Evolutionary conservation across 352 stramenopile species (phyloP), one percentile per base, ranked within the genome.

Genomic region (Hyaloperonospora brassicae): DNA sequence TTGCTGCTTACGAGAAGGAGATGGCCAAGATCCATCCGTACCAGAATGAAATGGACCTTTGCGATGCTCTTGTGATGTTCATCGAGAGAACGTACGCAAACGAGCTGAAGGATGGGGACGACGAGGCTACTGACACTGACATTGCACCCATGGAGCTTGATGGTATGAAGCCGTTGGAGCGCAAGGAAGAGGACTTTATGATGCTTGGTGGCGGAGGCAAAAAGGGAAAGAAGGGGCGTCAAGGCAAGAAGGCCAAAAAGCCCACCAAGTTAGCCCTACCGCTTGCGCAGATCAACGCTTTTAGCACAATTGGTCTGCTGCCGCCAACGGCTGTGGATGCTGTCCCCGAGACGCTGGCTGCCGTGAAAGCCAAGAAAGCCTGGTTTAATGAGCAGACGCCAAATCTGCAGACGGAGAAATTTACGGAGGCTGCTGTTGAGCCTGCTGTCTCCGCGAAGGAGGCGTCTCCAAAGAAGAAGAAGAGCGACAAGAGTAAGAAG

Each of bases 1-100:
- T 98, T 58, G 84, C 95, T n/a, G 79, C 97, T 57, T 98, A 98
- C 69, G 92, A 97, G 64, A 88, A 96, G 62, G 94, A 98, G 64
- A 89, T 98, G 70, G 70, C 87, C 54, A 97, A 97, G 75, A 97
- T 98, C 68, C 92, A 96, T 70, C 92, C 93, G 31, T 97, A 96
- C 70, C 93, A 98, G 73, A 89, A 97, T 61, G 93, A 98, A 64
- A 94, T 97, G 77, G 87, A 94, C 61, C 75, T 98, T 7, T 98
- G 93, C 59, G 92, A 98, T 56, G 95, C 92, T 43, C 76, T 98
- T 11, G 78, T 96, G 0, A 69, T 84, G 17, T 98, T 97, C 69
- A 64, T 98, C 43, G 86, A 96, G 58, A 95, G 87, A 49, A 94
- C 77, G 14, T 98, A 97, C 64, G 59, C 70, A 43, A 93, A 91